Evolutionary conservation across 257 asterid genomes (phyloP).

Genomic region (Solanum paucissectum): DNA sequence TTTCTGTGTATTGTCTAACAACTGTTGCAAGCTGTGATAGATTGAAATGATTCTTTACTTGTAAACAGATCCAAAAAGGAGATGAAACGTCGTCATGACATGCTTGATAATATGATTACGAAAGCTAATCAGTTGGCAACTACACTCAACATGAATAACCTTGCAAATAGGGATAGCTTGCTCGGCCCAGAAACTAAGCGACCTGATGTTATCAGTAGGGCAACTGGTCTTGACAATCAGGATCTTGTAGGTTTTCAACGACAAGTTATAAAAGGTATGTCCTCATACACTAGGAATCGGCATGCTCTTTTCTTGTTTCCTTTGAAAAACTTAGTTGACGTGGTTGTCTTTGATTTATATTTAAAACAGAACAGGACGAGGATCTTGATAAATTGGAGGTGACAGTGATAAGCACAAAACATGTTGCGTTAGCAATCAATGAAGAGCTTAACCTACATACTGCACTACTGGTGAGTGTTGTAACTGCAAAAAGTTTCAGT

Average conservation of each 20-base stretch:
- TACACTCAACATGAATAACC: conserved; percentile 17
- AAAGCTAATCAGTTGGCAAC: conserved; percentile 17
- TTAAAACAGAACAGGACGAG: conserved; percentile 6
- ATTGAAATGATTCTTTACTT: not conserved
- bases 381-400: conserved; percentile 13
- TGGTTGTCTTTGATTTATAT: not conserved
- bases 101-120: not conserved
- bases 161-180: conserved; percentile 14
- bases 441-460: conserved; percentile 16
- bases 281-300: not conserved
- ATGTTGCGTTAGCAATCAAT: conserved; percentile 11
- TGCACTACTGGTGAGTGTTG: conserved; percentile 1
- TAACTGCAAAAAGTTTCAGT: not conserved
- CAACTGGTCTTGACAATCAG: conserved; percentile 15
- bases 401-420: conserved; percentile 11
- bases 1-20: not conserved
- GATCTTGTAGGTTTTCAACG: conserved; percentile 16
- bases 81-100: conserved; percentile 18
- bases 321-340: not conserved
- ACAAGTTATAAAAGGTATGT: conserved; percentile 16
- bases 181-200: conserved; percentile 17
- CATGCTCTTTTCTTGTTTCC: not conserved
- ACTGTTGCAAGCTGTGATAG: not conserved
- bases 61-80: conserved; percentile 12
- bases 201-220: conserved; percentile 11